Evolutionary conservation across 1,139 yeast genomes (phyloP).

Genomic region (Suhomyces bribrorum): DNA sequence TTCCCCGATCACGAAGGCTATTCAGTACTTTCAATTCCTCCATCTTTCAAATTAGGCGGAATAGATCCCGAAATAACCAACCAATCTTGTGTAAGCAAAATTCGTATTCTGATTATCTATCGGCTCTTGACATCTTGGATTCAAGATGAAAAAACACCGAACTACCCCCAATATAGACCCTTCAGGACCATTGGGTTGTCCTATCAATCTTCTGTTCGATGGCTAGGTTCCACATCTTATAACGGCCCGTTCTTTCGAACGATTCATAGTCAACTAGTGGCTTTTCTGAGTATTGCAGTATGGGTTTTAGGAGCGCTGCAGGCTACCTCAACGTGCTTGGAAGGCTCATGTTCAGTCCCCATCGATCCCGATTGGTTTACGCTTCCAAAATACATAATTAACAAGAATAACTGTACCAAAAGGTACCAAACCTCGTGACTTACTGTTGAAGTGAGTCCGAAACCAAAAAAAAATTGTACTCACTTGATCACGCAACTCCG

Average conservation of each 20-base stretch:
- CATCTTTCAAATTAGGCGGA: background rate
- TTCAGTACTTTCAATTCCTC: background rate
- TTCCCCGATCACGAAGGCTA: background rate
- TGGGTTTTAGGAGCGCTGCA: conserved; percentile 8
- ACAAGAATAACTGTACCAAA: background rate
- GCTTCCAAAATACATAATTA: background rate
- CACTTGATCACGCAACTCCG: conserved; percentile 2
- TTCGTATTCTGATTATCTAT: conserved; percentile 2
- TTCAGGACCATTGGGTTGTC: no score
- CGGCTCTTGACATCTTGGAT: background rate
- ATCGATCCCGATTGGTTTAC: background rate
- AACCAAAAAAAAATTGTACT: background rate
- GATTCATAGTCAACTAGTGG: background rate
- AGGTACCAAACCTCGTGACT: background rate
- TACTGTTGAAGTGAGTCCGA: background rate
- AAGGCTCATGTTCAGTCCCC: background rate
- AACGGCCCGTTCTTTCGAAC: background rate
- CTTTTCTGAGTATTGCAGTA: conserved; percentile 12
- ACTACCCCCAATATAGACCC: no score
- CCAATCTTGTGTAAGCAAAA: conserved; percentile 3
- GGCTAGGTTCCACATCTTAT: background rate
- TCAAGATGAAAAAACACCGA: background rate
- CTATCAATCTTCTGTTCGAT: background rate
- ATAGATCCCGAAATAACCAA: background rate
- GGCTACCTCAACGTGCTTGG: conserved; percentile 4